Conservation (phyloP, 73 alveolate genomes). For the Uronychia setigera region DNA sequence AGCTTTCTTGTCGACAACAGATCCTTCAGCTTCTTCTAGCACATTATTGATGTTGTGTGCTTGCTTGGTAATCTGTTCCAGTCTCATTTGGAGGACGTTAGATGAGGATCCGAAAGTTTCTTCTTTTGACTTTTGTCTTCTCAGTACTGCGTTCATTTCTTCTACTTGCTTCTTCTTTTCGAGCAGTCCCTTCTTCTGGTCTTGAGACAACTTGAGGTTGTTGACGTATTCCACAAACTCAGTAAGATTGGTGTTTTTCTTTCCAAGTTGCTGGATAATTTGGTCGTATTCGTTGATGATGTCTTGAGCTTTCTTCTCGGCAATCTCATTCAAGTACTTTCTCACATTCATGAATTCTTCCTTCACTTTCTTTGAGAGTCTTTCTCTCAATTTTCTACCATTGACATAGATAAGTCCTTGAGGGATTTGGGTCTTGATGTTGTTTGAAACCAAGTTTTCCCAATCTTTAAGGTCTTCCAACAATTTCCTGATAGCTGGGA, state of each 20-base stretch:
- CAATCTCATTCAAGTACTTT: constrained; percentile 66
- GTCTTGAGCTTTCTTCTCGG: constrained; percentile 70
- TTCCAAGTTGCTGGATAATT: constrained; percentile 45
- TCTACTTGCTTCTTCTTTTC: constrained; percentile 62
- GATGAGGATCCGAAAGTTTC: constrained; percentile 23
- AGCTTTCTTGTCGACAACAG: constrained; percentile 30
- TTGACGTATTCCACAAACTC: constrained; percentile 76
- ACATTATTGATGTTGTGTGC: constrained; percentile 18
- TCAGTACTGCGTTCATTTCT: constrained; percentile 64
- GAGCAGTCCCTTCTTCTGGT: constrained; percentile 22
- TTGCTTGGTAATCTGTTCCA: constrained; percentile 12
- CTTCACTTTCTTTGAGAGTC: constrained; percentile 62
- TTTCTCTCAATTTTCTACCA: constrained; percentile 78
- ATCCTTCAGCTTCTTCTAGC: constrained; percentile 34
- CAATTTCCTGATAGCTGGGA: constrained; percentile 61
- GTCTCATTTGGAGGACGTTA: constrained; percentile 9
- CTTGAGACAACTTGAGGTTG: constrained; percentile 49
- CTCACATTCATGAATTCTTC: constrained; percentile 63
- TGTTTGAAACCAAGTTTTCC: constrained; percentile 38
- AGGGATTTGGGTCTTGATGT: constrained; percentile 54
- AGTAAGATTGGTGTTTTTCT: constrained; percentile 58
- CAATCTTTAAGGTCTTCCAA: constrained; percentile 71
- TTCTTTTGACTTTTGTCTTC: constrained; percentile 65
- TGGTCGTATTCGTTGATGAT: constrained; percentile 43
- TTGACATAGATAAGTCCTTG: constrained; percentile 73